These are phyloP conservation scores for Coprinopsis marcescibilis DNA, from an alignment of 768 basidiomycete genomes.

Conservation along the genomic window DNA sequence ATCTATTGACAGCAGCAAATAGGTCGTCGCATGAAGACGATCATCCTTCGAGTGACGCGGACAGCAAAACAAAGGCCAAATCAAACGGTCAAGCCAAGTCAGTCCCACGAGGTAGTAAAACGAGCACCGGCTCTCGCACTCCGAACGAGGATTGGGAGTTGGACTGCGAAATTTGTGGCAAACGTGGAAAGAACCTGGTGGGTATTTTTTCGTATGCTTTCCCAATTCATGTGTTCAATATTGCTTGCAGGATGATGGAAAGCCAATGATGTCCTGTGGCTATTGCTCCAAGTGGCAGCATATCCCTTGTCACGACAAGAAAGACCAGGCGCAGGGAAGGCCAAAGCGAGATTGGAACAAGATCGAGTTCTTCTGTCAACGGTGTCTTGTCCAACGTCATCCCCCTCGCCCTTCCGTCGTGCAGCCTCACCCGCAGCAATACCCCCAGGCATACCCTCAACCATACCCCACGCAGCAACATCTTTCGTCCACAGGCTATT, in stretches of 20 bases:
- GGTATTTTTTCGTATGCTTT: conserved; percentile 17
- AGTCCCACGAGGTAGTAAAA: neutral
- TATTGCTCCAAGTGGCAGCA: conserved; percentile 87
- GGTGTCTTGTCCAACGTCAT: conserved; percentile 34
- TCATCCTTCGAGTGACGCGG: neutral
- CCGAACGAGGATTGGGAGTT: conserved; percentile 75
- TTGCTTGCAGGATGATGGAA: conserved; percentile 76
- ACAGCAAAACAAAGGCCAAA: neutral
- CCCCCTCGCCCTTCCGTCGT: conserved; percentile 10
- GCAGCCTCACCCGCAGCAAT: conserved; percentile 15
- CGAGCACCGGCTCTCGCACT: neutral
- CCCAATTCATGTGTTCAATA: conserved; percentile 7
- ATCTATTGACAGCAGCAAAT: neutral
- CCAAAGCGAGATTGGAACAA: conserved; percentile 75
- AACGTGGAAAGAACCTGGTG: conserved; percentile 69
- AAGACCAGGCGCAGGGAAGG: conserved; percentile 57
- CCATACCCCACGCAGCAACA: neutral
- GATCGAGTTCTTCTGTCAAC: conserved; percentile 76
- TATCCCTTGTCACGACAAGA: conserved; percentile 74
- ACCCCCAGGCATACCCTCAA: conserved; percentile 12
- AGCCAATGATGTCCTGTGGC: conserved; percentile 78
- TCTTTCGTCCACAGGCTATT: neutral
- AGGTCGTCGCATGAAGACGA: conserved; percentile 7
- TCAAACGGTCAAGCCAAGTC: neutral
- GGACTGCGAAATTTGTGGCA: conserved; percentile 81